Evolutionary conservation across 1,284 basidiomycete genomes (phyloP), one percentile per base, ranked within the genome.

Genomic region (Afroboletus lepidellus): DNA sequence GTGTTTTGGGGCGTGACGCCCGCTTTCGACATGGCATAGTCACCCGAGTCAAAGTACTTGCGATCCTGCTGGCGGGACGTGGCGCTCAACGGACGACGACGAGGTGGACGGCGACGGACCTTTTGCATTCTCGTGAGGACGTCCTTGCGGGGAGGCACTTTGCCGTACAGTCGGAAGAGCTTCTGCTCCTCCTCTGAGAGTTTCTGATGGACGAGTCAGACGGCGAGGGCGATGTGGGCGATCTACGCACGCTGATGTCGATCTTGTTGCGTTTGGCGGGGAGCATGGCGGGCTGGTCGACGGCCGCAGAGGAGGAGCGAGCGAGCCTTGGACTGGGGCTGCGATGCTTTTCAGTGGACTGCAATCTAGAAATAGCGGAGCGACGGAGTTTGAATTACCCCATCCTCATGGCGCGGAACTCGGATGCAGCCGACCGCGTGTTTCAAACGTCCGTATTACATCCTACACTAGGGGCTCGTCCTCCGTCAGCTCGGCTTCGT

Each of bases 11-110:
- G 87, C 21, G 89, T 83, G 37, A 92, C 90, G 30, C 95, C 94
- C 4, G 94, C 95, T 73, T 98, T 97, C 50, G 92, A 94, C 62
- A 98, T 79, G 47, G 94, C 94, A 68, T 98, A 98, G 72, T 98
- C 94, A 57, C 95, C 95, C 55, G 95, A 98, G 74, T 98, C 94
- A 71, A 98, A 98, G 77, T 93, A 98, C 72, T 97, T 97, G 66
- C 94, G 91, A 71, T 97, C 94, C 92, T 97, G 64, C 20, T 51
- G 47, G 43, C n/a, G 30, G 24, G 41, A 33, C 12, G 38, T 48
- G 48, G 24, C 48, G 38, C 39, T 56, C 51, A 56, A 47, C 49
- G 36, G 37, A 56, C 45, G 49, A 51, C 46, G 37, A 47, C 34
- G 47, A 56, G 21, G 48, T 36, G 44, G 25, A 53, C 48, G 43